Evolutionary conservation across 148 eudicot genomes (phyloP).

Genomic region (Rhododendron simsii): DNA sequence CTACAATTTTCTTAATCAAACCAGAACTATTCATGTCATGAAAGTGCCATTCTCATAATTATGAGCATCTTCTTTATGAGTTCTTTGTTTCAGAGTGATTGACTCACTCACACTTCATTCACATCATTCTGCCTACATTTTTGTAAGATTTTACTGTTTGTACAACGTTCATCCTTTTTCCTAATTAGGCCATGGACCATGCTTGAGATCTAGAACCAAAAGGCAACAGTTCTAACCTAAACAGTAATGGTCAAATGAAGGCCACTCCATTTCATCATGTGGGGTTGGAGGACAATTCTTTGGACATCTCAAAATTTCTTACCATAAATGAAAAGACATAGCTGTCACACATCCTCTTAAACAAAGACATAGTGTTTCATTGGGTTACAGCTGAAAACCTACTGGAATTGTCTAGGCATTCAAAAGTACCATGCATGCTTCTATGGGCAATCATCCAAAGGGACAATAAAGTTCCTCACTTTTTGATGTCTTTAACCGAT

Average conservation of each 20-base stretch:
- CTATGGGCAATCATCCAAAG: neutral
- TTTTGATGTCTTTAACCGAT: neutral
- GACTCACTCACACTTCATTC: neutral
- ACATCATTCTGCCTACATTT: neutral
- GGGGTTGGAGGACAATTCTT: neutral
- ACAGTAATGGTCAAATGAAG: neutral
- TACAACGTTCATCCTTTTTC: neutral
- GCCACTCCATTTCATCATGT: neutral
- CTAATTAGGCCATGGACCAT: neutral
- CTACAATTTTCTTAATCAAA: too few species aligned
- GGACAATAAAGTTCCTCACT: neutral
- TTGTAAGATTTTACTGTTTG: neutral
- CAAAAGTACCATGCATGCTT: neutral
- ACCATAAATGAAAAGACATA: neutral
- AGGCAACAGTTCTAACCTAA: neutral
- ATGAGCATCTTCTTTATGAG: neutral
- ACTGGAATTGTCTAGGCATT: neutral
- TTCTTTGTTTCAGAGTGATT: neutral
- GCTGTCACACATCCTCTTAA: neutral
- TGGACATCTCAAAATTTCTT: neutral
- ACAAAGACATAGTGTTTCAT: neutral
- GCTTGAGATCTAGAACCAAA: neutral
- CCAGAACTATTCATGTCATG: neutral
- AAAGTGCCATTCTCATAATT: neutral
- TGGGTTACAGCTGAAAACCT: neutral